Evolutionary conservation across 306 rosid genomes (phyloP).

Genomic region (Myrica gale): DNA sequence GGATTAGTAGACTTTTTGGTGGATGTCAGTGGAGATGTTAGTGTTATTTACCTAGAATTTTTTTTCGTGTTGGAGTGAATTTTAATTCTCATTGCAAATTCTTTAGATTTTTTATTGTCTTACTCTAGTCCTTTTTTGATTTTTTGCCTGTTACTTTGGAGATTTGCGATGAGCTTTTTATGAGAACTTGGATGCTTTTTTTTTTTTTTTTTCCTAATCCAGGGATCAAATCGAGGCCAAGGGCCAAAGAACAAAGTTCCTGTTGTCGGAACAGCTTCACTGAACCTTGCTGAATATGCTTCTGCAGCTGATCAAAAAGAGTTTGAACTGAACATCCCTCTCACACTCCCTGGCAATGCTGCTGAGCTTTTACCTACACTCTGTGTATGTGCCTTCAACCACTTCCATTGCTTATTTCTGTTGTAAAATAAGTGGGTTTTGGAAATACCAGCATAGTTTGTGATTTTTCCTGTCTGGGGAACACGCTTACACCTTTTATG

Average conservation of each 20-base stretch:
- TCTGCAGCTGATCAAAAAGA: constrained; percentile 69
- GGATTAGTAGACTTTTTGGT: background rate
- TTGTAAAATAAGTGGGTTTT: background rate
- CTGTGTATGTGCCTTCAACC: constrained; percentile 45
- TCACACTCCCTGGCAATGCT: constrained; percentile 45
- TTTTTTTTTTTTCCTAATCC: constrained; percentile 18
- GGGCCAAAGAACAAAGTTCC: constrained; percentile 69
- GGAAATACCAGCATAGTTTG: background rate
- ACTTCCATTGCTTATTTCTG: background rate
- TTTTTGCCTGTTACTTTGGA: background rate
- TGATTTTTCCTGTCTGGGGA: background rate
- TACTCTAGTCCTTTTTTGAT: background rate
- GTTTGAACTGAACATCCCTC: constrained; percentile 67
- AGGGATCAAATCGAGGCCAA: constrained; percentile 82
- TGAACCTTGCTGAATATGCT: constrained; percentile 86
- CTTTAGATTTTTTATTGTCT: background rate
- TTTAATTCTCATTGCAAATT: background rate
- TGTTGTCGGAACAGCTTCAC: constrained; percentile 65
- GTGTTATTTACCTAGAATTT: background rate
- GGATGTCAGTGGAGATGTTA: background rate
- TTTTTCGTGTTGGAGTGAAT: background rate
- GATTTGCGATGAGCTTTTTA: background rate
- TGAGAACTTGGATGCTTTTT: constrained; percentile 15
- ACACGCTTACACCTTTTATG: constrained; percentile 4
- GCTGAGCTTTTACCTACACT: constrained; percentile 61